phyloP scores from a whole-genome alignment of 495 filamentous ascomycete genomes.

The Paragyromitra xinjiangensis region DNA sequence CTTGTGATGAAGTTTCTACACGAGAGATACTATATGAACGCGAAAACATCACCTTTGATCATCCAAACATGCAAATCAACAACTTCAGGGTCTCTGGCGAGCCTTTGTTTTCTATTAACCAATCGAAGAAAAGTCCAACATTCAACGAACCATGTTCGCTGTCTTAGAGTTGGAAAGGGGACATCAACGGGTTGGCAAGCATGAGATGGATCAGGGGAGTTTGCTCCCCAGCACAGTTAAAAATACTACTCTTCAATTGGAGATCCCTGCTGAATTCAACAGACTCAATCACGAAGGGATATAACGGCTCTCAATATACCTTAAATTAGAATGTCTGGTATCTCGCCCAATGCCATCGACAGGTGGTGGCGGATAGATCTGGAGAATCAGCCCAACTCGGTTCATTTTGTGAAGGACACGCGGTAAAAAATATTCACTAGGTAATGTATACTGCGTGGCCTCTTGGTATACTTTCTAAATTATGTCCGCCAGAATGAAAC shows the following conservation, averaged over 20 bases:
- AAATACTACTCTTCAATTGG: neutral
- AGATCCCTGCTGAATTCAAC: neutral
- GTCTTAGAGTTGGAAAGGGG: neutral
- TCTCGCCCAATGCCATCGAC: neutral
- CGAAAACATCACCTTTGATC: neutral
- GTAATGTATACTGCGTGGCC: neutral
- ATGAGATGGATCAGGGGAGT: neutral
- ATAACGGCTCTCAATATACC: conserved; percentile 3
- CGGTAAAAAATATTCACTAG: neutral
- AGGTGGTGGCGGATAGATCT: neutral
- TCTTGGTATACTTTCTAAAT: neutral
- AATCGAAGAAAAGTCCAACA: neutral
- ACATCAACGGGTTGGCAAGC: neutral
- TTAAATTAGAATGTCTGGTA: neutral
- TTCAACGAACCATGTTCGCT: neutral
- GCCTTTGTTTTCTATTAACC: neutral
- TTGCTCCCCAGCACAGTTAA: neutral
- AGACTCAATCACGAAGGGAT: neutral
- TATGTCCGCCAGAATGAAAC: neutral
- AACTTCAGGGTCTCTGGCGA: neutral
- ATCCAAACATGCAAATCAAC: too few relatives aligned
- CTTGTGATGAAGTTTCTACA: neutral
- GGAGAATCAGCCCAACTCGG: neutral
- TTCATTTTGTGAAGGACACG: neutral
- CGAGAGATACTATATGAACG: neutral